Base-by-base conservation (phyloP, 2,329 filamentous ascomycete genomes). In the Amesomyces nigricolor region DNA sequence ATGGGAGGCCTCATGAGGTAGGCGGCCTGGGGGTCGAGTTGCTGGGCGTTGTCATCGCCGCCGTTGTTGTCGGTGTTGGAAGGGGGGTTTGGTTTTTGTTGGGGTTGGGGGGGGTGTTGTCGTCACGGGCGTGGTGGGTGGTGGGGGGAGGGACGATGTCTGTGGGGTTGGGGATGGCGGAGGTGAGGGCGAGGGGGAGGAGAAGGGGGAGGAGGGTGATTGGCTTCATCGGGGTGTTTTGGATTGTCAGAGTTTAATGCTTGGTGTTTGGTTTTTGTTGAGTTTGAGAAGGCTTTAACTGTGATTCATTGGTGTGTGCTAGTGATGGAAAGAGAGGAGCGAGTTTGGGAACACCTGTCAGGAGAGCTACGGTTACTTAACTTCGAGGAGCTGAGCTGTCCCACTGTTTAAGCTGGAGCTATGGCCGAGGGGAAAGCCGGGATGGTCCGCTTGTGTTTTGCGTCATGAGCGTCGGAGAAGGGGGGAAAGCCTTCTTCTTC, bases 121-220 rank as follows among this genome's bases (percentile, higher is more conserved):
- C 32, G 11, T 35, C 32, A 3, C 32, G 32, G 32, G 32, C 32
- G 22, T 26, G 9, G 11, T 13, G 32, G 32, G 9, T 32, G 32
- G 9, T 35, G 32, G 32, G 32, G 30, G 9, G 9, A 9, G 32
- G 32, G 9, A 35, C 11, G 6, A 13, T 7, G 32, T 10, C 17
- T 7, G 16, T 42, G 39, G 39, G 11, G 38, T 40, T 17, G n/a
- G 39, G 39, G 39, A 42, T 40, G 14, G 38, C 38, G 38, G 26
- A 26, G 47, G 32, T 9, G 16, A 50, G 11, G 7, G 53, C 47
- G 40, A 40, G 13, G 32, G 32, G 53, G 35, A 54, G 32, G 40
- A 54, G 47, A 26, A 50, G 13, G 40, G 42, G 30, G 9, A 53
- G 39, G 32, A 54, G 30, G 30, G 38, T 40, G 29, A 30, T 38